phyloP scores from a whole-genome alignment of 192 early-diverging fungal species.

The Coemansia sp. region DNA sequence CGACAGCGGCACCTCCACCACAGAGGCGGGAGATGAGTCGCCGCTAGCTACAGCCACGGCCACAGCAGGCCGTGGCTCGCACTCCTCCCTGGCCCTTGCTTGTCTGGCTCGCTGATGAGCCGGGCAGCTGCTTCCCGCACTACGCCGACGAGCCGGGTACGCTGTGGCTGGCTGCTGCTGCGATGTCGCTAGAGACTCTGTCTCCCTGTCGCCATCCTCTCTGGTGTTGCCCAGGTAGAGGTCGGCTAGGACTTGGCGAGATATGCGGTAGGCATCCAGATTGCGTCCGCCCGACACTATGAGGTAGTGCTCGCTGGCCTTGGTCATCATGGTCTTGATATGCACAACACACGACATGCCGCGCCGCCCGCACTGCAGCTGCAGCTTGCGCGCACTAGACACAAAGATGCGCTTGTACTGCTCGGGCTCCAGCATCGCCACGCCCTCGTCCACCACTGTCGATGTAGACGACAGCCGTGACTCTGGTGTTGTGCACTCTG shows the following conservation, averaged over 20 bases:
- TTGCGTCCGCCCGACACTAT: constrained; percentile 27
- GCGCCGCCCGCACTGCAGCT: constrained; percentile 15
- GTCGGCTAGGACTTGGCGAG: constrained; percentile 19
- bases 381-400: constrained; percentile 50
- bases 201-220: background rate
- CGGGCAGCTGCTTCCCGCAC: constrained; percentile 6
- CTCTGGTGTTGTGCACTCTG: constrained; percentile 16
- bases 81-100: background rate
- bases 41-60: background rate
- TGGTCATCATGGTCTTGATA: constrained; percentile 38
- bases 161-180: background rate
- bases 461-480: constrained; percentile 48
- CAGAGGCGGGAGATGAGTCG: background rate
- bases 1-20: background rate
- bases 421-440: constrained; percentile 21
- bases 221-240: constrained; percentile 14
- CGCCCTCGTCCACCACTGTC: constrained; percentile 35
- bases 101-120: background rate
- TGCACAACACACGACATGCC: constrained; percentile 41
- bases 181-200: background rate
- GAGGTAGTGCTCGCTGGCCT: constrained; percentile 38
- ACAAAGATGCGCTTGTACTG: constrained; percentile 36
- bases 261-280: constrained; percentile 18
- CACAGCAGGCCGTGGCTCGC: background rate
- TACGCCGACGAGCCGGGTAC: constrained; percentile 13